These are phyloP conservation scores for Backusella macrospora DNA, from an alignment of 192 early-diverging fungal species.

Conservation along the genomic window DNA sequence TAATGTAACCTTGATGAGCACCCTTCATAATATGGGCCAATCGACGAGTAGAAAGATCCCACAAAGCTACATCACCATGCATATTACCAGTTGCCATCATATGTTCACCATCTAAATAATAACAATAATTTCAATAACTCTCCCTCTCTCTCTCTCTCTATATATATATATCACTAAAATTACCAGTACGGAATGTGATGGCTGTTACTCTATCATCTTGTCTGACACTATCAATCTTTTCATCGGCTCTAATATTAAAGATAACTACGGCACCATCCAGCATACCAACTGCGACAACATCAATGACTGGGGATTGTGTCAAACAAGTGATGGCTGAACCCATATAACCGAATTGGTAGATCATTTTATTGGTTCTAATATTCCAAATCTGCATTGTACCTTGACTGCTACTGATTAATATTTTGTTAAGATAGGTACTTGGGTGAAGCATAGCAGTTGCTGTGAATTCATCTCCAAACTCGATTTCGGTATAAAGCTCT, in stretches of 20 bases:
- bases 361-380: constrained; percentile 73
- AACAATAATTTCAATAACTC: not conserved
- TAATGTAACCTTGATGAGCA: constrained; percentile 81
- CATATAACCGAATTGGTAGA: constrained; percentile 83
- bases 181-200: constrained; percentile 87
- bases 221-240: constrained; percentile 70
- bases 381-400: constrained; percentile 96
- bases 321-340: constrained; percentile 78
- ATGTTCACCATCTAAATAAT: constrained; percentile 65
- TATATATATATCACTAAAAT: not conserved
- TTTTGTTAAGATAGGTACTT: constrained; percentile 97
- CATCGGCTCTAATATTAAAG: constrained; percentile 85
- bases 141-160: too few relatives aligned
- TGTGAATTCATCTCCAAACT: constrained; percentile 75
- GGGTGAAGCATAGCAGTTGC: constrained; percentile 86
- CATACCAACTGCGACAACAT: constrained; percentile 91
- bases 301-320: constrained; percentile 87
- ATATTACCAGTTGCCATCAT: constrained; percentile 92
- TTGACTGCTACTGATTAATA: constrained; percentile 83
- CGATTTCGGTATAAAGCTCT: constrained; percentile 73
- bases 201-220: constrained; percentile 92
- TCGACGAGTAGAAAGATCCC: constrained; percentile 85
- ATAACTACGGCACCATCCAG: constrained; percentile 85
- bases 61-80: constrained; percentile 87
- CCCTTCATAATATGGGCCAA: constrained; percentile 81